Evolutionary conservation across 257 asterid genomes (phyloP), one percentile per base, ranked within the genome.

Genomic region (Nicotiana paniculata): DNA sequence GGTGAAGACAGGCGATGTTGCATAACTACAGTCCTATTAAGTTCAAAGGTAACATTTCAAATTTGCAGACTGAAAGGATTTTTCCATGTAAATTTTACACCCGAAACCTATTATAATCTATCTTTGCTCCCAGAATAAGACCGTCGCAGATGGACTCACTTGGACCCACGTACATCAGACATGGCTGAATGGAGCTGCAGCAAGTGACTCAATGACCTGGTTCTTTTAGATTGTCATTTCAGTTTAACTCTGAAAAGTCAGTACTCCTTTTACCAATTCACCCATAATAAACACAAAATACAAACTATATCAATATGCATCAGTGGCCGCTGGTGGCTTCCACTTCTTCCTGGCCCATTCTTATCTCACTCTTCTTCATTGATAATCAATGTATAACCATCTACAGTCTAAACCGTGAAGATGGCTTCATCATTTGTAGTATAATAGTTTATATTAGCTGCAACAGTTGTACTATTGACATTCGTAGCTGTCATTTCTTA

Each of bases 91-190:
- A 74, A 72, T 46, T 37, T 48, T 48, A 24, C 26, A 24, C 13
- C 16, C 48, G 62, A 74, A 74, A 1, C 79, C 26, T 1, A n/a
- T 13, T 74, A n/a, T 51, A 48, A 74, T 74, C 62, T 26, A 16
- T 26, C 21, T 79, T 85, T 86, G 54, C 63, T 65, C 72, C 26
- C 89, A 95, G 97, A 91, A 86, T 83, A 91, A 84, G 89, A 91
- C 77, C 67, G 97, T 85, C 67, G 91, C 90, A 65, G 90, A 91
- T 65, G 97, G 98, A 61, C 91, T 91, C 61, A 93, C 94, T 58
- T 91, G 95, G 97, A 84, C 90, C 72, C 92, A 93, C 83, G 88
- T 93, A 53, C 98, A 94, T 77, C 97, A 93, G 87, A 91, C 98
- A 61, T 92, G 97, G 98, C 84, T 91, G 88, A 89, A 88, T 16